These are phyloP conservation scores for Acrocalymma vagum DNA, from an alignment of 2,329 filamentous ascomycete species.

Conservation along the genomic window DNA sequence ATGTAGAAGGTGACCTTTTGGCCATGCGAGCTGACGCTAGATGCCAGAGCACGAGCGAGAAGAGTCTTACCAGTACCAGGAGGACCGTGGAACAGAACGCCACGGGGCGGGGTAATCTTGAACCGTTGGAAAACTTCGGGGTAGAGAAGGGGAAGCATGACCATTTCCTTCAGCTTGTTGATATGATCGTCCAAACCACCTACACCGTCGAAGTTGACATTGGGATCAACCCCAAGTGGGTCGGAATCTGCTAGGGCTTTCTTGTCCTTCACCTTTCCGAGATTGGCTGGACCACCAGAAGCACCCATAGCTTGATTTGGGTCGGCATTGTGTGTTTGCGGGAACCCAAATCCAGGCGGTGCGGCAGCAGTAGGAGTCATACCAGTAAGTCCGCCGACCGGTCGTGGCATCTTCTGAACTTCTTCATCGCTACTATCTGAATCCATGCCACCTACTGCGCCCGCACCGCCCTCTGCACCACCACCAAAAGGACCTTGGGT, in stretches of 20 bases:
- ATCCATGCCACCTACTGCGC: slow-evolving; percentile 80
- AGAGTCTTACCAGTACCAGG: slow-evolving; percentile 98
- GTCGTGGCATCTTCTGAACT: slow-evolving; percentile 67
- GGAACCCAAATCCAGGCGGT: slow-evolving; percentile 61
- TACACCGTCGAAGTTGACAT: slow-evolving; percentile 92
- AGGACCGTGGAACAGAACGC: slow-evolving; percentile 95
- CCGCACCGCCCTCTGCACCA: slow-evolving; percentile 78
- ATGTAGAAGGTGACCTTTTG: slow-evolving; percentile 99
- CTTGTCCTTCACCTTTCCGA: slow-evolving; percentile 92
- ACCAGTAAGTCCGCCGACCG: slow-evolving; percentile 67
- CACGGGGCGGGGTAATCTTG: slow-evolving; percentile 91
- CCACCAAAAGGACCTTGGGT: slow-evolving; percentile 94
- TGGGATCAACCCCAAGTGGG: slow-evolving; percentile 90
- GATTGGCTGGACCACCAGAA: slow-evolving; percentile 76
- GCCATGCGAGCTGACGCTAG: slow-evolving; percentile 86
- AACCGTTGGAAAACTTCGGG: slow-evolving; percentile 93
- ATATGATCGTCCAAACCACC: slow-evolving; percentile 94
- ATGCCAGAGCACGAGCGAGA: slow-evolving; percentile 90
- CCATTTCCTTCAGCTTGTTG: slow-evolving; percentile 98
- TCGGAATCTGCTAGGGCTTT: slow-evolving; percentile 93
- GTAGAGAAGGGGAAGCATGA: slow-evolving; percentile 90
- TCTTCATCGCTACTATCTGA: slow-evolving; percentile 99
- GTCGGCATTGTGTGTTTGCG: slow-evolving; percentile 67
- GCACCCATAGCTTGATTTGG: slow-evolving; percentile 57
- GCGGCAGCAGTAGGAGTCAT: slow-evolving; percentile 67